Evolutionary conservation across 2,329 filamentous ascomycete genomes (phyloP).

Genomic region (Biscogniauxia sp.): DNA sequence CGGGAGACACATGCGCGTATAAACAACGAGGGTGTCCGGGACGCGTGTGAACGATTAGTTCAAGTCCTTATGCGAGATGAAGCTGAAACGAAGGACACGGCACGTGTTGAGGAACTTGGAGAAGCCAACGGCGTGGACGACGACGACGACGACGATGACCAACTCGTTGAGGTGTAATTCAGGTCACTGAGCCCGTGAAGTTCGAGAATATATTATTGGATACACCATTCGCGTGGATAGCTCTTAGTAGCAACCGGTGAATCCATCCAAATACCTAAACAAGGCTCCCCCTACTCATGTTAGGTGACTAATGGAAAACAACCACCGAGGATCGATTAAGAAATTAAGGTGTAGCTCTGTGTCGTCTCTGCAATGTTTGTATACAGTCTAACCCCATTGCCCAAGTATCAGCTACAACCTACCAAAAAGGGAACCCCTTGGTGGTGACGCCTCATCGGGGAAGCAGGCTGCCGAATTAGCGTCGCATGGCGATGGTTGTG

Average conservation of each 20-base stretch:
- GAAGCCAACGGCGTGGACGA: slow-evolving; percentile 34
- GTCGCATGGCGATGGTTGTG: neutral
- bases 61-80: slow-evolving; percentile 86
- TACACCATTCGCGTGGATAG: neutral
- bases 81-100: slow-evolving; percentile 43
- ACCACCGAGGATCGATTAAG: neutral
- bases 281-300: neutral
- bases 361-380: neutral
- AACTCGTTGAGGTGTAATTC: slow-evolving; percentile 52
- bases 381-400: neutral
- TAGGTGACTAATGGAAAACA: neutral
- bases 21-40: slow-evolving; percentile 74
- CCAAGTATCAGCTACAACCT: neutral
- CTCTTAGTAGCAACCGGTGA: neutral
- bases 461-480: neutral
- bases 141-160: slow-evolving; percentile 55
- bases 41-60: slow-evolving; percentile 85
- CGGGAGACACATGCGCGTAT: slow-evolving; percentile 80
- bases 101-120: slow-evolving; percentile 39
- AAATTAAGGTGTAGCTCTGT: neutral
- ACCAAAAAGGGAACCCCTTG: neutral
- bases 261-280: neutral
- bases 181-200: slow-evolving; percentile 1
- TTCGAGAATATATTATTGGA: slow-evolving; percentile 8
- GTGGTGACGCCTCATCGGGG: neutral